Base-by-base conservation (phyloP, 805 yeast species). In the Tetrapisispora namnaoensis region DNA sequence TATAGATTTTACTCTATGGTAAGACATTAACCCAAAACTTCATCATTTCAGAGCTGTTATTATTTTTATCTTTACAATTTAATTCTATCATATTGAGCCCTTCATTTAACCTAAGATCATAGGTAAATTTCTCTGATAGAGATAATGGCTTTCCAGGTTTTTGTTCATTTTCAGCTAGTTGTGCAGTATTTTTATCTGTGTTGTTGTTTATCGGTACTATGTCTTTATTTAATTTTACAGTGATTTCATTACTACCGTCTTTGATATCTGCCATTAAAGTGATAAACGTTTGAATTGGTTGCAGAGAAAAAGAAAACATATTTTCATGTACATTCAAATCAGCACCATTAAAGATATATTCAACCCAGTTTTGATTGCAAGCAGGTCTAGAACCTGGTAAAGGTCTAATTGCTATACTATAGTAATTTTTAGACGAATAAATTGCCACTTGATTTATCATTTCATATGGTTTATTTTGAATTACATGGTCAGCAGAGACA, bases 1-100 rank as follows among this genome's bases (percentile, higher is more conserved):
- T 28, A 8, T 7, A 11, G 13, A 10, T 21, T 18, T 37, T 13
- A 6, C n/a, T 40, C 53, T 47, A 64, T 44, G 69, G 67, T 22
- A 62, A 51, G 8, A 63, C 65, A 43, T 60, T 61, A 16, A 63
- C 55, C 66, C 68, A 65, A 40, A 65, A 58, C 42, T 58, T 61
- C 55, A 62, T 53, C 4, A 39, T 34, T 50, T 65, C 69, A 6
- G 36, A 44, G 17, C 34, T 45, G 18, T 50, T 49, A 2, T 35
- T 44, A n/a, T 28, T 49, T 18, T 49, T 39, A 36, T 54, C 52
- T 36, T 52, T 53, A 37, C 65, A 60, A 40, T 46, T 56, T 42
- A 57, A 57, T 36, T 61, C 63, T n/a, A 63, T 37, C 10, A 37
- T 48, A 45, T 65, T 65, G 22, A 63, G 46, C n/a, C 69, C 69